phyloP scores from a whole-genome alignment of 768 basidiomycete genomes.

The Lanmaoa pseudosensibilis region DNA sequence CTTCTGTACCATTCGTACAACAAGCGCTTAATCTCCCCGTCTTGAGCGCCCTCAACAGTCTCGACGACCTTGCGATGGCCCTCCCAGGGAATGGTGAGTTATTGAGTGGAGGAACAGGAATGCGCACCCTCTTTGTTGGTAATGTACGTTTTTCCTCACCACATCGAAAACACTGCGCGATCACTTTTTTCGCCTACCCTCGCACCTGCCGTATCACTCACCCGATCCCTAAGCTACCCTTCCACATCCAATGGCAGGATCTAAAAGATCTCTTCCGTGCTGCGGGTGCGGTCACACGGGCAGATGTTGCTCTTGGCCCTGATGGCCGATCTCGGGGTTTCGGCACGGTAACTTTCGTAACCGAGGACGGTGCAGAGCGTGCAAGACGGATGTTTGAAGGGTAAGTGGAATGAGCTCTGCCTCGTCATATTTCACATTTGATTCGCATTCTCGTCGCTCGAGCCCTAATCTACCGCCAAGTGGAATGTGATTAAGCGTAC shows the following conservation, averaged over 20 bases:
- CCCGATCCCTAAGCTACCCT: constrained; percentile 64
- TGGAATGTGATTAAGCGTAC: neutral
- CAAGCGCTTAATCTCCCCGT: constrained; percentile 17
- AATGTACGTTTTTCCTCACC: constrained; percentile 58
- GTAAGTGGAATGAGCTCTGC: constrained; percentile 44
- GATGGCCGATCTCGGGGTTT: constrained; percentile 92
- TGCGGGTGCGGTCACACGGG: constrained; percentile 86
- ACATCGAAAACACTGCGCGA: constrained; percentile 5
- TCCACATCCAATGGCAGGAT: constrained; percentile 97
- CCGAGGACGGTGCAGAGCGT: constrained; percentile 77
- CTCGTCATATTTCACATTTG: neutral
- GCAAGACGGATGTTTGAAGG: constrained; percentile 90
- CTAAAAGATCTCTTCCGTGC: constrained; percentile 94
- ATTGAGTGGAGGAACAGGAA: constrained; percentile 30
- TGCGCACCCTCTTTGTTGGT: constrained; percentile 79
- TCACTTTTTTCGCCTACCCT: neutral
- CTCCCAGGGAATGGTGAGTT: constrained; percentile 23
- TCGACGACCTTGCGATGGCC: constrained; percentile 19
- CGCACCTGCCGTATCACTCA: constrained; percentile 16
- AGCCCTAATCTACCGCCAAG: neutral
- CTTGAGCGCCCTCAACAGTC: constrained; percentile 12
- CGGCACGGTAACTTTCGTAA: constrained; percentile 87
- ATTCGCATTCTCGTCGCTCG: neutral
- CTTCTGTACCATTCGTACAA: constrained; percentile 22
- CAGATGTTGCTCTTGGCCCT: constrained; percentile 84